Evolutionary conservation across 768 basidiomycete genomes (phyloP), one percentile per base, ranked within the genome.

Genomic region (Mycena filopes): DNA sequence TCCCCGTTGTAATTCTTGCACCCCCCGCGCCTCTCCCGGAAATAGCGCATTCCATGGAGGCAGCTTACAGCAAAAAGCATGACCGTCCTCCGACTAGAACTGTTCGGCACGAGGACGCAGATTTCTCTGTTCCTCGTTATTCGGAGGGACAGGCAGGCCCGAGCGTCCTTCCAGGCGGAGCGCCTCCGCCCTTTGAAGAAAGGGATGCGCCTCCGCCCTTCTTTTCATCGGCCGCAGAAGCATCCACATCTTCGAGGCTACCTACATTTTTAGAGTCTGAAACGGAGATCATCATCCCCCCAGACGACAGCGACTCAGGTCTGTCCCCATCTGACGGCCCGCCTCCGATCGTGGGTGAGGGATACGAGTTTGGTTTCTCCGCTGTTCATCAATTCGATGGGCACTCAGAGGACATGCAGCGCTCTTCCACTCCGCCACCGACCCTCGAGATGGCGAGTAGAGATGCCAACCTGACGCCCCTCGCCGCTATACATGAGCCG

Each of bases 131-230:
- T 12, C 92, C 91, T 45, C 82, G 83, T 71, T 93, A 92, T 73
- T 86, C 88, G 18, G 87, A 86, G 71, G 87, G 87, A 64, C 87
- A 88, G 73, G 90, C 92, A 3, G 93, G 93, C 13, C 93, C 93
- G 21, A 94, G 92, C 67, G 87, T 85, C 70, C 75, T 84, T n/a
- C 79, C 84, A 26, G 81, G 74, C 60, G 85, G 84, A 56, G 91
- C 90, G 0, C 93, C 93, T 26, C 93, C 93, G 49, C 92, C 93
- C 4, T 94, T 94, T 70, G 93, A 95, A 70, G 93, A 95, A 72
- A 85, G 89, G 49, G 91, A 93, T 67, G 86, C 90, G 0, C 92
- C 93, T 12, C 93, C 93, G 7, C 92, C 93, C 2, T 90, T 89
- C 73, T 90, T 82, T 72, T 79, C 75, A 49, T 84, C 79, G 65